These are phyloP conservation scores for Debaryomyces coudertii DNA, from an alignment of 1,139 yeast genomes.

Conservation along the genomic window DNA sequence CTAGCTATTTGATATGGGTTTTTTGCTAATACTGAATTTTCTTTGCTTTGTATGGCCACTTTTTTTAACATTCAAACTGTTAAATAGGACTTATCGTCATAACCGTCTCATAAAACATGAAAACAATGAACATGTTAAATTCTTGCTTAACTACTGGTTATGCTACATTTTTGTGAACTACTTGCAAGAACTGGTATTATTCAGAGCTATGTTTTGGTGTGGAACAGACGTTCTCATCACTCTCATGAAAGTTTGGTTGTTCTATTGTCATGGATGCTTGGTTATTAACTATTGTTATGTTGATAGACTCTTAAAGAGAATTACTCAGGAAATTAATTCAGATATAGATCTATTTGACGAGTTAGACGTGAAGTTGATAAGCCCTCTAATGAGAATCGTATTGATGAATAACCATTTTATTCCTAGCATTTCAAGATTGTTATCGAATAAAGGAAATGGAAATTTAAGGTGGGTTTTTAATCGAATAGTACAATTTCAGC, in stretches of 20 bases:
- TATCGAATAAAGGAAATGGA: not conserved
- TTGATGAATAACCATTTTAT: slow-evolving; percentile 14
- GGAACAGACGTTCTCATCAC: slow-evolving; percentile 15
- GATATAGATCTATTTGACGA: slow-evolving; percentile 13
- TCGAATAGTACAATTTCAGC: not conserved
- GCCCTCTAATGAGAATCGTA: slow-evolving; percentile 18
- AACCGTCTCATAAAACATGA: not conserved
- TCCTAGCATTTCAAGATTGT: slow-evolving; percentile 8
- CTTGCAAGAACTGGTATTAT: slow-evolving; percentile 16
- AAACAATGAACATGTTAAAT: slow-evolving; percentile 18
- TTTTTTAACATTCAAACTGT: slow-evolving; percentile 21
- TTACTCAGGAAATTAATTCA: not conserved
- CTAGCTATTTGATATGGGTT: not conserved
- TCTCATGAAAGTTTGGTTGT: slow-evolving; percentile 28
- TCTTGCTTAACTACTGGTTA: slow-evolving; percentile 32
- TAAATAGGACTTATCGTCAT: slow-evolving; percentile 12
- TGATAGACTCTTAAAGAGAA: slow-evolving; percentile 3
- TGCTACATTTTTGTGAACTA: slow-evolving; percentile 23
- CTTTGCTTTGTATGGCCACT: slow-evolving; percentile 21
- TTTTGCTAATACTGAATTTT: not conserved
- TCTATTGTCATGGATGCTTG: slow-evolving; percentile 32
- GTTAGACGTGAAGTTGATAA: slow-evolving; percentile 20
- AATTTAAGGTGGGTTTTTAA: not conserved
- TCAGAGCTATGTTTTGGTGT: slow-evolving; percentile 8
- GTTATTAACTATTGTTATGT: slow-evolving; percentile 18